phyloP scores from a whole-genome alignment of 139 green algal species.

The Haematococcus sp. region DNA sequence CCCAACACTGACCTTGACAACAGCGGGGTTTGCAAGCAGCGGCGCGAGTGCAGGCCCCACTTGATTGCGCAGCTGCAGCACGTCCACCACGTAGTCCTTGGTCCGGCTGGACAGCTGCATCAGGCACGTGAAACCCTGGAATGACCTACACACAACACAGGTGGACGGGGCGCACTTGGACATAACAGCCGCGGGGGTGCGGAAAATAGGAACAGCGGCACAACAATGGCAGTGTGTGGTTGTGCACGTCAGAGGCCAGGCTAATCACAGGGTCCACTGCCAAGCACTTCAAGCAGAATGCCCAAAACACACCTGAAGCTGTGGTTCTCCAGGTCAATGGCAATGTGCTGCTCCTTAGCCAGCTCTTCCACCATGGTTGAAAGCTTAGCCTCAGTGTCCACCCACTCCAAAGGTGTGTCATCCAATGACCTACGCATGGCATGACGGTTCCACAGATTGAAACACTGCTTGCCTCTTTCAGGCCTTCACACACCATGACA shows the following conservation, averaged over 20 bases:
- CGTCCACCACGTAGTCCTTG: constrained; percentile 86
- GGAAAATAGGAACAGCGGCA: background rate
- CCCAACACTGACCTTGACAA: constrained; percentile 63
- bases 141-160: constrained; percentile 29
- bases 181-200: background rate
- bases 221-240: background rate
- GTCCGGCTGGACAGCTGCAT: constrained; percentile 87
- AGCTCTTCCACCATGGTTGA: constrained; percentile 47
- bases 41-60: constrained; percentile 53
- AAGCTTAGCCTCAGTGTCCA: constrained; percentile 55
- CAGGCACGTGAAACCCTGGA: constrained; percentile 88
- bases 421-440: constrained; percentile 38
- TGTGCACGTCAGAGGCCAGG: background rate
- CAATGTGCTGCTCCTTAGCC: constrained; percentile 51
- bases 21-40: constrained; percentile 63
- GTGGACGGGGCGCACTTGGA: background rate
- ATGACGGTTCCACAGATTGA: background rate
- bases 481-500: background rate
- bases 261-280: no score
- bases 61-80: constrained; percentile 63
- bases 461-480: background rate
- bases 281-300: no score
- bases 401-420: constrained; percentile 44
- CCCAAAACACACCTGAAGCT: constrained; percentile 49
- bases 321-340: constrained; percentile 91